Conservation (phyloP, 2,329 filamentous ascomycete genomes). For the Calonectria pteridis region DNA sequence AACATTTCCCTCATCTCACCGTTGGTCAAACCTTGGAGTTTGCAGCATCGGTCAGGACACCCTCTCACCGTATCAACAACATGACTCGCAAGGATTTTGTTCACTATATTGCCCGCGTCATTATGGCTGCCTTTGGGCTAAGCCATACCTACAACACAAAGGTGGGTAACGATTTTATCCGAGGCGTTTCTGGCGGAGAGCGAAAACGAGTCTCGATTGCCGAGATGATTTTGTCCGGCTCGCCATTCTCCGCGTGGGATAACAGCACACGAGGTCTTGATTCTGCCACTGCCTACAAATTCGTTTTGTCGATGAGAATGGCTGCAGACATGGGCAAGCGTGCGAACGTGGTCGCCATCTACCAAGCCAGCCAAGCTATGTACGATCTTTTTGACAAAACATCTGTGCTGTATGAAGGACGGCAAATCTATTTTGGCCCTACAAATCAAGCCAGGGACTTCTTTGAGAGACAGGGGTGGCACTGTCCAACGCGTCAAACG, state of each 20-base stretch:
- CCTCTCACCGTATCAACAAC: conserved; percentile 72
- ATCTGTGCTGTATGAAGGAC: conserved; percentile 80
- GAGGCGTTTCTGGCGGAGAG: conserved; percentile 79
- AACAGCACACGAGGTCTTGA: conserved; percentile 81
- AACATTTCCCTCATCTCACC: conserved; percentile 83
- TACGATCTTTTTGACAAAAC: conserved; percentile 83
- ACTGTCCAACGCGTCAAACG: conserved; percentile 75
- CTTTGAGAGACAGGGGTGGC: conserved; percentile 78
- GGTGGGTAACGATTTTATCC: conserved; percentile 80
- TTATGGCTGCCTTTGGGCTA: conserved; percentile 79
- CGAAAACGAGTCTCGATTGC: conserved; percentile 86
- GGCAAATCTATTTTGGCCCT: conserved; percentile 82
- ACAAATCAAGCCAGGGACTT: conserved; percentile 70
- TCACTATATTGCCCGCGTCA: conserved; percentile 73
- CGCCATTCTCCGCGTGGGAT: conserved; percentile 73
- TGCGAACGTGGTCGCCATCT: conserved; percentile 76
- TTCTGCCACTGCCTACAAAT: conserved; percentile 79
- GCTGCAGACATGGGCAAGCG: conserved; percentile 73
- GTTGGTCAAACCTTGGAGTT: conserved; percentile 82
- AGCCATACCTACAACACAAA: conserved; percentile 79
- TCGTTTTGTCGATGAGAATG: conserved; percentile 75
- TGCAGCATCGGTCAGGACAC: conserved; percentile 76
- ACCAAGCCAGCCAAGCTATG: conserved; percentile 77
- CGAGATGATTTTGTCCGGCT: conserved; percentile 77
- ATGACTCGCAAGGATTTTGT: conserved; percentile 72